These are phyloP conservation scores for Clathrospora elynae DNA, from an alignment of 2,329 filamentous ascomycete genomes.

Conservation along the genomic window DNA sequence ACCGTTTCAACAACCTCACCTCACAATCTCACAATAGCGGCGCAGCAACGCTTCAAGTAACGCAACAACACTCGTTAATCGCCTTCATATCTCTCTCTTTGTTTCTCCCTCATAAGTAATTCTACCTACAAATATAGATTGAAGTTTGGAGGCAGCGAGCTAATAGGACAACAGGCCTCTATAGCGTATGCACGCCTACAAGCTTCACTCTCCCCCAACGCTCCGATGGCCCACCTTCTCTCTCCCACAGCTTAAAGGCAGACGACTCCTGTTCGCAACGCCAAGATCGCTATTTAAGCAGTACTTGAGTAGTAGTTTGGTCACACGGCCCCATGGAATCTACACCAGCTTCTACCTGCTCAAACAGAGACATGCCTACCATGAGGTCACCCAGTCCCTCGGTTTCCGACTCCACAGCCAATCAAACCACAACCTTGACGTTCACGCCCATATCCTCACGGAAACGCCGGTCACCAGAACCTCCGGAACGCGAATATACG, in stretches of 20 bases:
- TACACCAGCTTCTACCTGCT: no score
- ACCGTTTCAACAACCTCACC: not conserved
- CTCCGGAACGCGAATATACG: not conserved
- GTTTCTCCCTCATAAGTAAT: not conserved
- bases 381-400: not conserved
- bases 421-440: not conserved
- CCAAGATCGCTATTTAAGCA: not conserved
- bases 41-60: no score
- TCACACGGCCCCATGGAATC: not conserved
- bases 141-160: not conserved
- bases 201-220: conserved; percentile 1
- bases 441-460: conserved; percentile 9
- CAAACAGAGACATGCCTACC: no score
- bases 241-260: not conserved
- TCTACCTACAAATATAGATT: not conserved
- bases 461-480: conserved; percentile 5
- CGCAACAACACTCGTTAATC: not conserved
- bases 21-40: no score
- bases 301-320: not conserved
- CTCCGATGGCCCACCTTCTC: not conserved
- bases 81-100: conserved; percentile 2
- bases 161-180: conserved; percentile 2
- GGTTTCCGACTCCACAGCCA: not conserved
- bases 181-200: conserved; percentile 1
- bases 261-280: not conserved